phyloP scores from a whole-genome alignment of 768 basidiomycete species.

The Phaffia tasmanica region DNA sequence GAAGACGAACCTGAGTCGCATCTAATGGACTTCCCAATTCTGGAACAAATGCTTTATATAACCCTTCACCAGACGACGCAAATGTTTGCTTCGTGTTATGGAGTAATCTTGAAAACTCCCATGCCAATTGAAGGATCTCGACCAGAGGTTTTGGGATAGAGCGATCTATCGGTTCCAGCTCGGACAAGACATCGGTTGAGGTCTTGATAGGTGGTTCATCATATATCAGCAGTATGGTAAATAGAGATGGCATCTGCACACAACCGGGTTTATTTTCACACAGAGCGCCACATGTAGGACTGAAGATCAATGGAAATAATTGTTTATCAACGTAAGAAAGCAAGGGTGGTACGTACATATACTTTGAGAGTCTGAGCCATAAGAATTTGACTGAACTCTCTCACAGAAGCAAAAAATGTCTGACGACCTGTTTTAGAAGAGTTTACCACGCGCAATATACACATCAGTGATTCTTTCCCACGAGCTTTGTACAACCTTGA shows the following conservation, averaged over 20 bases:
- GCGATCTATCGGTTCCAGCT: slow-evolving; percentile 34
- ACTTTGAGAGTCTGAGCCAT: slow-evolving; percentile 56
- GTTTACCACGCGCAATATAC: too few relatives aligned
- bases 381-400: slow-evolving; percentile 62
- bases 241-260: slow-evolving; percentile 53
- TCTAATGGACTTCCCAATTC: slow-evolving; percentile 64
- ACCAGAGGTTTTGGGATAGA: slow-evolving; percentile 43
- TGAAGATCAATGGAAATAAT: not conserved
- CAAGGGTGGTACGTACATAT: not conserved
- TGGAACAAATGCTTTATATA: slow-evolving; percentile 77
- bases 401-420: slow-evolving; percentile 77
- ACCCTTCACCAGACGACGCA: slow-evolving; percentile 50
- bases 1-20: slow-evolving; percentile 40
- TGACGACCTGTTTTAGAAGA: slow-evolving; percentile 43
- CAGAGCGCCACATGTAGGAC: too few relatives aligned
- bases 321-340: too few relatives aligned
- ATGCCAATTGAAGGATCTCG: slow-evolving; percentile 59
- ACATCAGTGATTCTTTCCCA: too few relatives aligned
- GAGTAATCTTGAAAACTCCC: slow-evolving; percentile 73
- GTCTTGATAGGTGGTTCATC: too few relatives aligned
- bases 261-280: not conserved
- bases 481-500: too few relatives aligned
- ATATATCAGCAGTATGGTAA: slow-evolving; percentile 44
- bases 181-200: not conserved
- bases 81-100: slow-evolving; percentile 52